phyloP scores from a whole-genome alignment of 2,329 filamentous ascomycete species.

The Xylogone sp. region DNA sequence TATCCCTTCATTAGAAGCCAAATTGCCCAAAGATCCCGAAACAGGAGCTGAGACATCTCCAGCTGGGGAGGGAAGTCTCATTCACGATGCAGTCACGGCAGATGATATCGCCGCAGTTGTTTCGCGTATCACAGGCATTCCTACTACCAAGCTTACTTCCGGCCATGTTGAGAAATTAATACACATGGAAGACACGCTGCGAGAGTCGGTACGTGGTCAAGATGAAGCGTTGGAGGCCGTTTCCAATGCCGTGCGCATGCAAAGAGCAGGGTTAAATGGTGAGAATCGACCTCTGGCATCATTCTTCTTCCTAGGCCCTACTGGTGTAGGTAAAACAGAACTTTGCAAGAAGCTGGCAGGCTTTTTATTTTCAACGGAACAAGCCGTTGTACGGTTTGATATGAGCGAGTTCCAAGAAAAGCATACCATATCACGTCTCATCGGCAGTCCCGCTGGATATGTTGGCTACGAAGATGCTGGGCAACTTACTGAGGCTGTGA shows the following conservation, averaged over 20 bases:
- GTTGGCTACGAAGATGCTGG: slow-evolving; percentile 96
- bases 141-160: slow-evolving; percentile 85
- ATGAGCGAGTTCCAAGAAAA: slow-evolving; percentile 99
- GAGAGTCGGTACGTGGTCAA: slow-evolving; percentile 82
- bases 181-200: slow-evolving; percentile 88
- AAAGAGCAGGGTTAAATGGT: slow-evolving; percentile 85
- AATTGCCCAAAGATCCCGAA: slow-evolving; percentile 70
- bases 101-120: slow-evolving; percentile 95
- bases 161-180: slow-evolving; percentile 94
- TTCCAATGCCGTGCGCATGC: slow-evolving; percentile 88
- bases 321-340: slow-evolving; percentile 95
- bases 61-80: slow-evolving; percentile 47
- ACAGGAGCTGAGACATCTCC: slow-evolving; percentile 27
- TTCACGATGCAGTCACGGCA: slow-evolving; percentile 91
- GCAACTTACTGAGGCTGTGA: slow-evolving; percentile 91
- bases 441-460: slow-evolving; percentile 90
- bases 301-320: slow-evolving; percentile 97
- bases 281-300: slow-evolving; percentile 89
- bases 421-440: slow-evolving; percentile 89
- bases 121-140: slow-evolving; percentile 86
- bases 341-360: slow-evolving; percentile 92
- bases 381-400: slow-evolving; percentile 89
- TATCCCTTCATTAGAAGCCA: slow-evolving; percentile 77
- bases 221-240: slow-evolving; percentile 91
- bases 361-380: slow-evolving; percentile 90